Percentiles rank a stretch among this genome's conserved stretches.
Conservation (phyloP, 129 eudicot genomes). For the Escallonia herrerae region DNA sequence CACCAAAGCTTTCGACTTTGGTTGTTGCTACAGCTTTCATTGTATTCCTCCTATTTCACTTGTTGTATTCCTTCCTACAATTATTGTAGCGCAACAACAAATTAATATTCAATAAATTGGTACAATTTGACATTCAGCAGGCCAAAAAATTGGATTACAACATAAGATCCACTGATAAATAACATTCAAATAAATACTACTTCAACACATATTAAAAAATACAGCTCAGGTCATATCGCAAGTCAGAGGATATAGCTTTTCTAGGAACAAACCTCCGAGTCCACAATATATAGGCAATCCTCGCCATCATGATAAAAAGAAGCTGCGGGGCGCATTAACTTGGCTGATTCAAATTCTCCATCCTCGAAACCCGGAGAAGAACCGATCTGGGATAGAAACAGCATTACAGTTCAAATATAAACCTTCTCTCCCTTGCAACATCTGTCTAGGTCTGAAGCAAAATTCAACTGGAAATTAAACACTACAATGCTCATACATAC, state of each 20-base stretch:
- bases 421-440: background rate
- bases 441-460: background rate
- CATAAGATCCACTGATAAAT: background rate
- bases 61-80: no score
- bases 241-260: background rate
- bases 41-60: no score
- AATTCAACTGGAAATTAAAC: background rate
- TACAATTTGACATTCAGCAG: background rate
- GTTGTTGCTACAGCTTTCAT: no score
- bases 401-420: conserved; percentile 9
- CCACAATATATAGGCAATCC: conserved; percentile 76
- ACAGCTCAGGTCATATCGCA: background rate
- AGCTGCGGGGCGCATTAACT: conserved; percentile 84
- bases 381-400: conserved; percentile 64
- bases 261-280: conserved; percentile 63
- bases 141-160: background rate
- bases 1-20: no score
- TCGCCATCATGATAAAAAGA: conserved; percentile 56
- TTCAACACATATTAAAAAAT: no score
- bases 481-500: conserved; percentile 45
- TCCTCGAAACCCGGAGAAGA: conserved; percentile 97
- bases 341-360: conserved; percentile 86
- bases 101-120: no score
- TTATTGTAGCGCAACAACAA: no score
- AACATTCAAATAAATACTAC: background rate